Percentiles rank a stretch among this genome's conserved stretches.
These are phyloP conservation scores for Globisporangium spinosum DNA, from an alignment of 352 stramenopile genomes.

Conservation along the genomic window DNA sequence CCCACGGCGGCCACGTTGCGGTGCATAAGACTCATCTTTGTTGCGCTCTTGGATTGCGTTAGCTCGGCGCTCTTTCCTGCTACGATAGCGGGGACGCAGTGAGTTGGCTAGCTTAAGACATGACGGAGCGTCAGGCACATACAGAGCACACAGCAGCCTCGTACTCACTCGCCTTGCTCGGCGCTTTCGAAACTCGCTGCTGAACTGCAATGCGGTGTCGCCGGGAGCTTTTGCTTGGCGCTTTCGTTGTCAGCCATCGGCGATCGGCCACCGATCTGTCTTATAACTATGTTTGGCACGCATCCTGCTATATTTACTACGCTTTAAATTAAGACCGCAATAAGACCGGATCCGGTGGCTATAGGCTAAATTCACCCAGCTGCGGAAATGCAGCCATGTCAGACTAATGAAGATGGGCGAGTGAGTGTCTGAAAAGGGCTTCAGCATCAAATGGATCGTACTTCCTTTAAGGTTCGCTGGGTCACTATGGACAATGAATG, in stretches of 20 bases:
- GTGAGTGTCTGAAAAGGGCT: neutral
- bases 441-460: neutral
- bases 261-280: neutral
- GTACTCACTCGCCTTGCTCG: neutral
- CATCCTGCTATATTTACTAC: neutral
- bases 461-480: neutral
- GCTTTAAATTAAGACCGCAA: neutral
- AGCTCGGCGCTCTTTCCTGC: neutral
- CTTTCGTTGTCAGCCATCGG: neutral
- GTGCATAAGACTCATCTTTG: constrained; percentile 39
- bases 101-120: neutral
- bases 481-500: neutral
- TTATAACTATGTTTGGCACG: neutral
- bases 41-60: neutral
- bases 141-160: neutral
- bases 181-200: neutral
- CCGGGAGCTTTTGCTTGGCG: neutral
- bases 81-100: neutral
- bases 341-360: neutral
- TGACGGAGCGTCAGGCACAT: neutral
- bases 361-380: neutral
- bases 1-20: constrained; percentile 36
- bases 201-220: neutral
- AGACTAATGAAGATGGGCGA: neutral
- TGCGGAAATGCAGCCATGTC: constrained; percentile 3